Evolutionary conservation across 768 basidiomycete genomes (phyloP).

Genomic region (Calocera cornea): DNA sequence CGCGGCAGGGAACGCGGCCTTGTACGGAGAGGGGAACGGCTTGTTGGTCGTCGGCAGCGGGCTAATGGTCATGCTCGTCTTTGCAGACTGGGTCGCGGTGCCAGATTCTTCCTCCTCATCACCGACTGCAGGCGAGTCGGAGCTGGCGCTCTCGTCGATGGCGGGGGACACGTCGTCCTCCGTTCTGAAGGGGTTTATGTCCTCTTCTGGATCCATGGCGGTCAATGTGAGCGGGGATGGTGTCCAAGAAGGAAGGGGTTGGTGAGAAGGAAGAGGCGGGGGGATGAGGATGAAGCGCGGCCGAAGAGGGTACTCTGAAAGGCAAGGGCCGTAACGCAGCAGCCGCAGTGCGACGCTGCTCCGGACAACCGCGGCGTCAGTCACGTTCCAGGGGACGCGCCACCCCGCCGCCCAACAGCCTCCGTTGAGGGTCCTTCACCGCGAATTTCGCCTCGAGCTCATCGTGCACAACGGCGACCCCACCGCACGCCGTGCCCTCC

Average conservation of each 20-base stretch:
- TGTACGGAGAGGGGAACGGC: background rate
- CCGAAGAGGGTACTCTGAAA: too few species aligned
- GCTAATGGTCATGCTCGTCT: background rate
- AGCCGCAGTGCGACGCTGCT: too few species aligned
- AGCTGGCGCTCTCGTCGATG: background rate
- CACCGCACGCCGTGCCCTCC: too few species aligned
- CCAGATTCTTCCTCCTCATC: background rate
- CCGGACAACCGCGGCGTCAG: too few species aligned
- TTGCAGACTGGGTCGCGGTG: background rate
- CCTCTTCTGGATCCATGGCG: constrained; percentile 29
- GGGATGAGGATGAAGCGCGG: background rate
- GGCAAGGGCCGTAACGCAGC: too few species aligned
- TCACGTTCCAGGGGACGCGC: too few species aligned
- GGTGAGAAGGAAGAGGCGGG: background rate
- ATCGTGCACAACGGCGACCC: too few species aligned
- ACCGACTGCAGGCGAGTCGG: too few species aligned
- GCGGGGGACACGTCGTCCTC: constrained; percentile 19
- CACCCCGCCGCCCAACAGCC: too few species aligned
- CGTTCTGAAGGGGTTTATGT: constrained; percentile 30
- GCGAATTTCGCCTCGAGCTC: too few species aligned
- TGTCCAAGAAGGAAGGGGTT: background rate
- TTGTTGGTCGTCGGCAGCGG: background rate
- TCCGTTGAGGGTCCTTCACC: too few species aligned
- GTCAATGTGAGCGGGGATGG: background rate
- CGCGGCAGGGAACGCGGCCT: background rate